Base-by-base conservation (phyloP, 257 asterid species). In the Ilex asprella region DNA sequence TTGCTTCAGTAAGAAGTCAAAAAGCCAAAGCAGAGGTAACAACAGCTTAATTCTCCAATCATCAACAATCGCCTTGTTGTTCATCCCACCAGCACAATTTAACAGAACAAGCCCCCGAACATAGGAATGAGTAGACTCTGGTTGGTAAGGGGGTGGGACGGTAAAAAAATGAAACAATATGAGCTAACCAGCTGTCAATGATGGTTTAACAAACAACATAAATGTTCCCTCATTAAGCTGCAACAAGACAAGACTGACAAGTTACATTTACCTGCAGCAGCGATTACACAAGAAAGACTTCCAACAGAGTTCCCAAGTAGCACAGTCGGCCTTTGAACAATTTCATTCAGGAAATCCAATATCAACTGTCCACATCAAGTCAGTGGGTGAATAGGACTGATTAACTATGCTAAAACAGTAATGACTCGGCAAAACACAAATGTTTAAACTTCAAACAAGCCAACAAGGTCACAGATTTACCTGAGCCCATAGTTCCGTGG, bases 71-170 rank as follows among this genome's bases (percentile, higher is more conserved):
- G 97, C 97, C 79, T 92, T 92, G 83, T 92, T 92, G 90, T 89
- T 92, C 97, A 89, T 92, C 15, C 97, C 98, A 71, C 98, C 96
- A 7, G 97, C 84, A 54, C 98, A 89, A 56, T 92, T 92, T 54
- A 92, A 76, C 60, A 92, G 82, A 69, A 83, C 98, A n/a, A 89
- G 86, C 35, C 91, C 98, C 56, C 79, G 75, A 60, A 92, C 82
- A 55, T 78, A 70, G 57, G 82, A 63, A 52, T 51, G 71, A 8
- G 66, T 65, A n/a, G 89, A 74, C 75, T 88, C 95, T 88, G 76
- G 51, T 67, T 16, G 69, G 30, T 1, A 21, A 31, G 44, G 29
- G 51, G 41, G 63, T 2, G 27, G 61, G 29, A 55, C 30, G 4
- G 61, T 52, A 58, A 16, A 44, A 39, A 58, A 21, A 29, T 3